Conservation (phyloP, 2,329 filamentous ascomycete genomes). For the Fonsecaea pugnacius region DNA sequence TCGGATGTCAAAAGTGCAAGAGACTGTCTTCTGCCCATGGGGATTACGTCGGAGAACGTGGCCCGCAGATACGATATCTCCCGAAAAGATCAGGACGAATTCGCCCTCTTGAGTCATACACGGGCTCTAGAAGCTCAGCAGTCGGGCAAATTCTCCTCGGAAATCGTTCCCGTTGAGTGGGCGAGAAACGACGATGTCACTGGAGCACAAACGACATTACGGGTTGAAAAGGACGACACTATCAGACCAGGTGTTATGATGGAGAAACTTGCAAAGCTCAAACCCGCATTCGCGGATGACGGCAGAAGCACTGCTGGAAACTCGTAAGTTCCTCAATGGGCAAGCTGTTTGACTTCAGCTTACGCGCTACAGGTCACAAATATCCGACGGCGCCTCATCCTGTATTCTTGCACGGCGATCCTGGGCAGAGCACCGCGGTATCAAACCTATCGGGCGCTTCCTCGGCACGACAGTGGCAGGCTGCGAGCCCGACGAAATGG, state of each 20-base stretch:
- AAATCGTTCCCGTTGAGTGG: slow-evolving; percentile 70
- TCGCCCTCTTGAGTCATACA: slow-evolving; percentile 81
- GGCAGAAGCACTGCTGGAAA: not conserved
- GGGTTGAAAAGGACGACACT: not conserved
- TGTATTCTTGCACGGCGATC: not conserved
- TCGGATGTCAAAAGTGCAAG: slow-evolving; percentile 55
- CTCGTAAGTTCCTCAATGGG: not conserved
- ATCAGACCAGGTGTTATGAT: not conserved
- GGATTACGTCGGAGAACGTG: slow-evolving; percentile 95
- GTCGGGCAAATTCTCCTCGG: slow-evolving; percentile 84
- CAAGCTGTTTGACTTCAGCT: not conserved
- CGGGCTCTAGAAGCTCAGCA: slow-evolving; percentile 88
- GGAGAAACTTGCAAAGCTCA: not conserved
- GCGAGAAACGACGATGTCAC: not conserved
- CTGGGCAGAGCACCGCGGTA: not conserved
- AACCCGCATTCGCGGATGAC: not conserved
- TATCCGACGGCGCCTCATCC: slow-evolving; percentile 50
- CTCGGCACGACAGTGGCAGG: slow-evolving; percentile 72
- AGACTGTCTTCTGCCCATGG: slow-evolving; percentile 94
- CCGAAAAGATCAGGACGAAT: slow-evolving; percentile 79
- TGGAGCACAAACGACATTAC: not conserved
- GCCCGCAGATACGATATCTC: slow-evolving; percentile 83
- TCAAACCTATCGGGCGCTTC: not conserved
- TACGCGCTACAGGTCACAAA: not conserved
- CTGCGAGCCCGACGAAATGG: slow-evolving; percentile 91